Base-by-base conservation (phyloP, 2,329 filamentous ascomycete genomes). In the Penicillium digitatum region DNA sequence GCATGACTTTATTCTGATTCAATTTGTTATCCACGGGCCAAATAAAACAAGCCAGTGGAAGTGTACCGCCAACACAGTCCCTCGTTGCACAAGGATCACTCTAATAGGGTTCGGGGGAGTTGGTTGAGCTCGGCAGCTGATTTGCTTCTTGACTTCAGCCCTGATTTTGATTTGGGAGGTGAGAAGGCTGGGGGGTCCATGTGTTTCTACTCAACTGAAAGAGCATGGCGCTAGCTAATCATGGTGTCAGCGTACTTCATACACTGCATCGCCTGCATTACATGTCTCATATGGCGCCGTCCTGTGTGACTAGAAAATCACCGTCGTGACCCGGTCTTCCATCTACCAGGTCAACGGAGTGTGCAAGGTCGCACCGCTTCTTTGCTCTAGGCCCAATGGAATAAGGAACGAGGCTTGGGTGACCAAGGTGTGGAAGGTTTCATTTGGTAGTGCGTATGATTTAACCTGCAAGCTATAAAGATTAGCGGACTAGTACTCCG, bases 51-150 rank as follows among this genome's bases (percentile, higher is more conserved):
- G 54, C 58, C 57, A 55, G 55, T 44, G 40, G 60, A 69, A 69
- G 67, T 67, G 66, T 67, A 70, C 69, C 69, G 67, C 67, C 65
- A 69, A 66, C 60, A 66, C 66, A 65, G 61, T 61, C 62, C 53
- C 52, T 52, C 49, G 56, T 63, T 50, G 61, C 52, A 62, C 54
- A 57, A 46, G 48, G 12, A 48, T 42, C 24, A 57, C 45, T 64
- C 22, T 51, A 61, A 52, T 64, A 63, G 52, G 57, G 52, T 64
- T 62, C 57, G 55, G 57, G 65, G 55, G 64, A 62, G 60, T 57
- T 65, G 61, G 59, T 54, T 53, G 43, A 44, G 60, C 64, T 64
- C 66, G 66, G 66, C 55, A 58, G 52, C 60, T 59, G 53, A 49
- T 48, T 56, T 56, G 49, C 50, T 49, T 20, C 37, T 56, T 53